Conservation (phyloP, 1,139 yeast genomes). For the Saccharomyces hybrid region DNA sequence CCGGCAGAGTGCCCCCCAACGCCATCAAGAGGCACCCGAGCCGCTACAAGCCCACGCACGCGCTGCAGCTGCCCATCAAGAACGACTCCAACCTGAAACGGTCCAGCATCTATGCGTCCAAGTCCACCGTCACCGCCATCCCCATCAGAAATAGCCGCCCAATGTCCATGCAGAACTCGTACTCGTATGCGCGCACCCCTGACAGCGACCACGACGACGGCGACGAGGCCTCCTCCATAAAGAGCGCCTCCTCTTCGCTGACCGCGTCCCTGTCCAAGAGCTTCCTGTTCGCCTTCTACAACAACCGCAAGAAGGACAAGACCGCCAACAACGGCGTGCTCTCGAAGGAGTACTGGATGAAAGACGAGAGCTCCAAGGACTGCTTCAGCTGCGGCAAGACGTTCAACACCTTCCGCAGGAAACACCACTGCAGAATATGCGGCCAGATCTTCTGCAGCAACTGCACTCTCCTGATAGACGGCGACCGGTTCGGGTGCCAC, state of each 20-base stretch:
- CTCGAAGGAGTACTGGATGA: conserved; percentile 82
- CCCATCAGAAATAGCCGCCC: conserved; percentile 21
- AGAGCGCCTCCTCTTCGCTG: conserved; percentile 33
- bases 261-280: conserved; percentile 37
- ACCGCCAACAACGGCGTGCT: conserved; percentile 35
- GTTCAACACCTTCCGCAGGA: conserved; percentile 73
- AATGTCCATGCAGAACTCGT: not conserved
- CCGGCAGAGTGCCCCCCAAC: not conserved
- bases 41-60: conserved; percentile 1
- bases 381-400: conserved; percentile 70
- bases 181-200: not conserved
- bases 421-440: conserved; percentile 92
- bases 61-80: conserved; percentile 19
- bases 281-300: conserved; percentile 42
- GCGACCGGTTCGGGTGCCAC: conserved; percentile 58
- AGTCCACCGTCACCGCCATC: conserved; percentile 30
- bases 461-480: conserved; percentile 77
- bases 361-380: conserved; percentile 76
- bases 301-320: conserved; percentile 34
- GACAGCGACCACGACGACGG: conserved; percentile 3
- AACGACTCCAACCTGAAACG: conserved; percentile 24
- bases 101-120: conserved; percentile 31
- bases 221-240: conserved; percentile 25
- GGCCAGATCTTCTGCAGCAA: conserved; percentile 89
- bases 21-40: not conserved